These are phyloP conservation scores for Saccharomycopsis sp. DNA, from an alignment of 805 yeast genomes.

Conservation along the genomic window DNA sequence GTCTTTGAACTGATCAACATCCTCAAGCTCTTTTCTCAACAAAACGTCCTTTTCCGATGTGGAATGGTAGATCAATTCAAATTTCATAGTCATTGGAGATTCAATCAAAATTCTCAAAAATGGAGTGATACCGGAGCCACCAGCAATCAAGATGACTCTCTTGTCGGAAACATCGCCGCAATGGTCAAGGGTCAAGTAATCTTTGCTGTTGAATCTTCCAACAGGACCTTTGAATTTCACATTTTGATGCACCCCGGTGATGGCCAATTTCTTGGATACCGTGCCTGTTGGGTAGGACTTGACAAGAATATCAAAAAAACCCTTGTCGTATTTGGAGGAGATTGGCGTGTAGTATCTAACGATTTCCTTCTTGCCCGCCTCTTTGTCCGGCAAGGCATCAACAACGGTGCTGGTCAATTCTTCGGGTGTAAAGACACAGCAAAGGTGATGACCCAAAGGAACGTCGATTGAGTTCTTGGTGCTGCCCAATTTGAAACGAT, in stretches of 20 bases:
- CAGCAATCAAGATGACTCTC: constrained; percentile 64
- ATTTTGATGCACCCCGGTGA: constrained; percentile 52
- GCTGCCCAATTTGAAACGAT: constrained; percentile 56
- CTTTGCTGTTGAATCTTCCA: constrained; percentile 55
- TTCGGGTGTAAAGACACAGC: constrained; percentile 34
- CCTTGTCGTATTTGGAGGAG: constrained; percentile 57
- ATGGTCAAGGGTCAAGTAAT: constrained; percentile 22
- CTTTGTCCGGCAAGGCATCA: constrained; percentile 24
- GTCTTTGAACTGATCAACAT: constrained; percentile 54
- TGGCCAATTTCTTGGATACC: constrained; percentile 60
- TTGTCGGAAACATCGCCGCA: constrained; percentile 30
- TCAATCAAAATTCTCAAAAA: constrained; percentile 70
- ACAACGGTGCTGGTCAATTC: constrained; percentile 14
- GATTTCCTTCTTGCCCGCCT: constrained; percentile 29
- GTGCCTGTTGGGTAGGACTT: constrained; percentile 67
- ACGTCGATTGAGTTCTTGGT: constrained; percentile 53
- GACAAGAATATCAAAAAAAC: constrained; percentile 67
- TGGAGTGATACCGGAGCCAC: constrained; percentile 89
- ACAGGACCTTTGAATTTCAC: constrained; percentile 74
- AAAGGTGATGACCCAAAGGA: constrained; percentile 71
- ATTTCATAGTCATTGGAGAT: constrained; percentile 57
- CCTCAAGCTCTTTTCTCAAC: constrained; percentile 64
- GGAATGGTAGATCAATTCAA: constrained; percentile 60
- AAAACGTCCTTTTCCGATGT: constrained; percentile 71
- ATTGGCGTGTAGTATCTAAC: constrained; percentile 72